Evolutionary conservation across 306 rosid species (phyloP), one percentile per base, ranked within the genome.

Genomic region (Lablab purpureus): DNA sequence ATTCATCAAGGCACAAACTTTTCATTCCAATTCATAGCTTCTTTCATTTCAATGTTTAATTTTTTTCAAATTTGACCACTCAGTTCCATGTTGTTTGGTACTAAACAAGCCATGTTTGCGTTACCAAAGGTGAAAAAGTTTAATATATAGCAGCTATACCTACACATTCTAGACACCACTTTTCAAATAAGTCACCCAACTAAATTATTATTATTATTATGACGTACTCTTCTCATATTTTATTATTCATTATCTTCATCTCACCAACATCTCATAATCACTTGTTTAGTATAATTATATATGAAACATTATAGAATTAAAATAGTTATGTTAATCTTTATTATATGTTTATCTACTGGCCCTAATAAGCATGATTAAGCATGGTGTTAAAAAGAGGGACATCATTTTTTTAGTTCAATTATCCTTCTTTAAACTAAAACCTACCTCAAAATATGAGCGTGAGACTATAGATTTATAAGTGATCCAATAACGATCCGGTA

Each of bases 11-110:
- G 0, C 13, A 1, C 0, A 11, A 41, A 40, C n/a, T 22, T 12
- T 40, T 10, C 14, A 43, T 4, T 25, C 2, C 5, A 68, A 25
- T 46, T 14, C 0, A 46, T 47, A 14, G 10, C 15, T 5, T 43
- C 14, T 5, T 10, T 43, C 5, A 41, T 41, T 41, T 41, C 3
- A 41, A 41, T 41, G 10, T 0, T 10, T 34, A 34, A 0, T 12
- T 12, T 46, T 46, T 43, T 12, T 51, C 12, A n/a, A 30, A 34
- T 11, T 72, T 72, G 65, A 51, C 76, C 32, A 17, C 64, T 50
- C 30, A n/a, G 17, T 7, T 40, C 37, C 21, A 11, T 18, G 73
- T 12, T 63, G 15, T 63, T 63, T 63, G 17, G 47, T 9, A 63
- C 43, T 30, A 63, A 63, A 63, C 45, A 63, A 28, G 6, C 2